Conservation (phyloP, 192 early-diverging fungal genomes). For the Backusella morwellensis region DNA sequence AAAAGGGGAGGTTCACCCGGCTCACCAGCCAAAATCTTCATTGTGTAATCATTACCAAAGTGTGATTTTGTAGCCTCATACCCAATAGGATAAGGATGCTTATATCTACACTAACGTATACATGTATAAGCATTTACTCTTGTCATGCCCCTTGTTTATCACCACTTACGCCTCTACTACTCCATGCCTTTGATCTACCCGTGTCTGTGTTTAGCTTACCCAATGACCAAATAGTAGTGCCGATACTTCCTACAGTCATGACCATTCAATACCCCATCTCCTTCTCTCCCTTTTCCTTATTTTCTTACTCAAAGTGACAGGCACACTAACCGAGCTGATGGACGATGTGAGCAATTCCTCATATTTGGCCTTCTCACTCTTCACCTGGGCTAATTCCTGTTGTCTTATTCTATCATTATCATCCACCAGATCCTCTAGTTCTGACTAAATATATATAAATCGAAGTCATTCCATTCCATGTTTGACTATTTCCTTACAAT, state of each 20-base stretch:
- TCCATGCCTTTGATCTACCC: slow-evolving; percentile 45
- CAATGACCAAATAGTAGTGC: slow-evolving; percentile 51
- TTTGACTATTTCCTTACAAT: slow-evolving; percentile 16
- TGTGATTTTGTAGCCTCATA: slow-evolving; percentile 46
- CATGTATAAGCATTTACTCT: neutral
- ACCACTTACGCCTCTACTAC: slow-evolving; percentile 44
- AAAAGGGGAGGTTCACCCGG: slow-evolving; percentile 43
- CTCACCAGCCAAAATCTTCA: slow-evolving; percentile 41
- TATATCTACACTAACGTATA: slow-evolving; percentile 38
- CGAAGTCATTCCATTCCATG: too few relatives aligned
- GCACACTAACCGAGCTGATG: neutral
- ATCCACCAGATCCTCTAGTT: slow-evolving; percentile 25
- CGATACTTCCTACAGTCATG: slow-evolving; percentile 38
- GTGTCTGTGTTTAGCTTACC: slow-evolving; percentile 42
- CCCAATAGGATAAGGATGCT: slow-evolving; percentile 54
- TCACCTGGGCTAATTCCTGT: neutral
- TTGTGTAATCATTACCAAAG: slow-evolving; percentile 48
- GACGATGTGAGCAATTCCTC: neutral
- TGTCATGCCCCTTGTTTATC: neutral
- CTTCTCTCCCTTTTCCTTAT: neutral
- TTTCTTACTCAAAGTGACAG: slow-evolving; percentile 43
- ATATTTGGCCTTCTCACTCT: neutral
- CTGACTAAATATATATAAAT: slow-evolving; percentile 5
- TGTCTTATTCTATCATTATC: slow-evolving; percentile 23
- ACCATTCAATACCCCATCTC: neutral